phyloP scores from a whole-genome alignment of 495 filamentous ascomycete genomes.

The Collariella sp. region DNA sequence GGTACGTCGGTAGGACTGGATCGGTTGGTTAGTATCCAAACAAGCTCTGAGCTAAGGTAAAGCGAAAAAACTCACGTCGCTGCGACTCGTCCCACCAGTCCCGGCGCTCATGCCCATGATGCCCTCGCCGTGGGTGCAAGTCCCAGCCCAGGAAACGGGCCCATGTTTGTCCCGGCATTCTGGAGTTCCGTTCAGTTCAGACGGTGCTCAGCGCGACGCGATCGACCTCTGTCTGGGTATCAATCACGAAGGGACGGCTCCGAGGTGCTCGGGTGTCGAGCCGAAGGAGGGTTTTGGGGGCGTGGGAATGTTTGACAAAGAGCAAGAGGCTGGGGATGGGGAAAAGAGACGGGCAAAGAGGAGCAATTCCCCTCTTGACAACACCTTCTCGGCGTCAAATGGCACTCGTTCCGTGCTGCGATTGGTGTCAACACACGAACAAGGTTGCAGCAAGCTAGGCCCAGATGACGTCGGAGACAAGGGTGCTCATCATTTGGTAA shows the following conservation, averaged over 20 bases:
- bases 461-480: neutral
- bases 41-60: neutral
- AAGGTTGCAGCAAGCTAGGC: neutral
- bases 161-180: slow-evolving; percentile 29
- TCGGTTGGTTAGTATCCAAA: slow-evolving; percentile 1
- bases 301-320: too few species aligned
- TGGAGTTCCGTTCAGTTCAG: neutral
- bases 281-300: too few species aligned
- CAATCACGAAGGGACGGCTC: too few species aligned
- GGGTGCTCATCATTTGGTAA: neutral
- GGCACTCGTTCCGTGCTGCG: too few species aligned
- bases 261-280: too few species aligned
- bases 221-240: neutral
- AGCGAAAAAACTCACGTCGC: slow-evolving; percentile 26
- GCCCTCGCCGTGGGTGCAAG: slow-evolving; percentile 23
- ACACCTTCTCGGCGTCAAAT: too few species aligned
- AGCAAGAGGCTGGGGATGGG: too few species aligned
- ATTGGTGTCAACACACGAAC: neutral
- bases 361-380: too few species aligned
- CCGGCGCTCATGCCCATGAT: slow-evolving; percentile 26
- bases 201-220: neutral
- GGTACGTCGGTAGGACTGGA: slow-evolving; percentile 55
- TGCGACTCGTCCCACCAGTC: slow-evolving; percentile 32
- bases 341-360: too few species aligned
- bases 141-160: slow-evolving; percentile 38